These are phyloP conservation scores for Ramaria sp. DNA, from an alignment of 768 basidiomycete genomes.

Conservation along the genomic window DNA sequence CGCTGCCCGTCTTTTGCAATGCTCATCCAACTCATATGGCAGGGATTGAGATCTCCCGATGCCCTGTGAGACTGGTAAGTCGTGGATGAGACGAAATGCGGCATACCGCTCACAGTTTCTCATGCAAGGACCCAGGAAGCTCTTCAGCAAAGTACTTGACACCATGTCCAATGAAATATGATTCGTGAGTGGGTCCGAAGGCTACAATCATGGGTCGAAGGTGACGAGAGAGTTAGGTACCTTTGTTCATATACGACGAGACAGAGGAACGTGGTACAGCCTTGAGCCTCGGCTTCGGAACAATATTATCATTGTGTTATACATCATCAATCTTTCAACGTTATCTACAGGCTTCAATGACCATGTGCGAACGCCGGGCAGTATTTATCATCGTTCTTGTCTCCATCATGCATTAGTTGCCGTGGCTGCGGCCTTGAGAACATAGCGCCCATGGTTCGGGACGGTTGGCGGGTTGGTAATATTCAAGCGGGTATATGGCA, in stretches of 20 bases:
- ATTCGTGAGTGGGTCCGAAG: constrained; percentile 7
- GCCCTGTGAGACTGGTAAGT: not conserved
- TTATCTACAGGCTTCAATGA: not conserved
- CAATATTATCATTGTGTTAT: not conserved
- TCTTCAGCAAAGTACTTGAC: constrained; percentile 3
- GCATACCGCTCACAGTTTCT: constrained; percentile 3
- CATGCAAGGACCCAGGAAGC: constrained; percentile 5
- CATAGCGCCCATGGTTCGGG: not conserved
- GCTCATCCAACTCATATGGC: constrained; percentile 10
- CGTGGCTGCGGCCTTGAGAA: constrained; percentile 2
- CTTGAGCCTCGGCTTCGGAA: constrained; percentile 1
- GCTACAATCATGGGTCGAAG: constrained; percentile 7
- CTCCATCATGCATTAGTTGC: constrained; percentile 4
- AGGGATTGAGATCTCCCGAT: constrained; percentile 5
- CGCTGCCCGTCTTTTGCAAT: constrained; percentile 7
- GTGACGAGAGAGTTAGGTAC: not conserved
- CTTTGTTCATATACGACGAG: not conserved
- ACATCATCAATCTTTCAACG: constrained; percentile 1
- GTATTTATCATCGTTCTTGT: constrained; percentile 2
- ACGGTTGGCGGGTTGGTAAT: not conserved
- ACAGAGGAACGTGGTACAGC: not conserved
- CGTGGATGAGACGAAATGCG: not conserved
- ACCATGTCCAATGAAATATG: constrained; percentile 8
- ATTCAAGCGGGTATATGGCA: not conserved
- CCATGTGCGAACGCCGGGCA: constrained; percentile 1